Evolutionary conservation across 23 red algal genomes (phyloP).

Genomic region (Gracilaria caudata): DNA sequence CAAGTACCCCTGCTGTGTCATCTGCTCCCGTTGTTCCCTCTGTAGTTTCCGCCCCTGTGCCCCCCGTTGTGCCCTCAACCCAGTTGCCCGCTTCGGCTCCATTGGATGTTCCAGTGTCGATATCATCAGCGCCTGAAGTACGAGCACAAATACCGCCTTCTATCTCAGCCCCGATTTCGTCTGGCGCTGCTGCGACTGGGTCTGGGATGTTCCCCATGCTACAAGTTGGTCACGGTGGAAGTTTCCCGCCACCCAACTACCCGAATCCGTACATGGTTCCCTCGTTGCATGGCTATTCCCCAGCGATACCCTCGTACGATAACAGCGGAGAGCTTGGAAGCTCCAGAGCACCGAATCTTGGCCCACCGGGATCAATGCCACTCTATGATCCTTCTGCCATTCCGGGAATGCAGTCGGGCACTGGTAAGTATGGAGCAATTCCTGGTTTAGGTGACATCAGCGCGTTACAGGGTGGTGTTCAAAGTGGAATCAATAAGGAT

Average conservation of each 20-base stretch:
- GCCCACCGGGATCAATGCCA: slow-evolving; percentile 48
- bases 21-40: slow-evolving; percentile 9
- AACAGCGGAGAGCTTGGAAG: slow-evolving; percentile 59
- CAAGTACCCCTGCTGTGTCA: slow-evolving; percentile 1
- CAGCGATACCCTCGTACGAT: slow-evolving; percentile 51
- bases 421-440: slow-evolving; percentile 55
- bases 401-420: slow-evolving; percentile 39
- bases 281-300: slow-evolving; percentile 45
- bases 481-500: slow-evolving; percentile 43
- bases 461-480: slow-evolving; percentile 39
- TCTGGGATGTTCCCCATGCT: slow-evolving; percentile 67
- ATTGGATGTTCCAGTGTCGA: slow-evolving; percentile 22
- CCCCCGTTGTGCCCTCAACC: slow-evolving; percentile 8
- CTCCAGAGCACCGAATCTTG: slow-evolving; percentile 49
- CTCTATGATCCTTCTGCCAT: slow-evolving; percentile 32
- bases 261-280: slow-evolving; percentile 55
- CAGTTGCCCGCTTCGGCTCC: slow-evolving; percentile 12
- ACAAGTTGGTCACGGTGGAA: slow-evolving; percentile 42
- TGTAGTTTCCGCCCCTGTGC: slow-evolving; percentile 11
- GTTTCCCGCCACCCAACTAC: slow-evolving; percentile 53
- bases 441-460: slow-evolving; percentile 63
- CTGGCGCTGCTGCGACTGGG: slow-evolving; percentile 30
- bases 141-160: slow-evolving; percentile 1
- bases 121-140: slow-evolving; percentile 23
- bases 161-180: slow-evolving; percentile 19